phyloP scores from a whole-genome alignment of 2,329 filamentous ascomycete genomes.

The Fusarium globosum region DNA sequence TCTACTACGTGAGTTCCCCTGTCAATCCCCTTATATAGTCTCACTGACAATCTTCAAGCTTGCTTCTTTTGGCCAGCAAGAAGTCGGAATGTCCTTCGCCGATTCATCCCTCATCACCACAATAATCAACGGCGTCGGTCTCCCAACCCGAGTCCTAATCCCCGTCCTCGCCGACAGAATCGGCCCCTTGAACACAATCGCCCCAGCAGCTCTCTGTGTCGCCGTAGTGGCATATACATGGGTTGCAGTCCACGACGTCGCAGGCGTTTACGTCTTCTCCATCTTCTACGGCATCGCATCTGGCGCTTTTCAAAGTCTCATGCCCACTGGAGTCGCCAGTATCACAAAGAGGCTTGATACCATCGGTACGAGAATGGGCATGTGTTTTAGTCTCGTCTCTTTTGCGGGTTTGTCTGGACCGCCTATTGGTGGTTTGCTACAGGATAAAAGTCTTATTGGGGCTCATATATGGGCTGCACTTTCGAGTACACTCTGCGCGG shows the following conservation, averaged over 20 bases:
- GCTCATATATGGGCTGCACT: slow-evolving; percentile 51
- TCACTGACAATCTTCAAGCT: not conserved
- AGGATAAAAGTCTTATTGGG: slow-evolving; percentile 39
- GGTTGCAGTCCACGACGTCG: slow-evolving; percentile 50
- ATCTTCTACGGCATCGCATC: slow-evolving; percentile 44
- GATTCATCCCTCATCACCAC: slow-evolving; percentile 52
- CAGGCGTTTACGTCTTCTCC: slow-evolving; percentile 53
- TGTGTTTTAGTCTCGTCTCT: slow-evolving; percentile 54
- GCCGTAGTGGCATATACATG: slow-evolving; percentile 51
- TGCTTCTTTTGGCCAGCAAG: slow-evolving; percentile 43
- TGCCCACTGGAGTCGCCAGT: slow-evolving; percentile 53
- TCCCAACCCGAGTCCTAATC: slow-evolving; percentile 52
- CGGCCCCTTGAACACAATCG: slow-evolving; percentile 52
- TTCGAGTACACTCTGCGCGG: slow-evolving; percentile 44
- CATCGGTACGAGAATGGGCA: slow-evolving; percentile 54
- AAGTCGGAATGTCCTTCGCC: slow-evolving; percentile 50
- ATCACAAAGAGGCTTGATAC: slow-evolving; percentile 54
- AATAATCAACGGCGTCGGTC: slow-evolving; percentile 54
- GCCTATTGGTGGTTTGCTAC: slow-evolving; percentile 51
- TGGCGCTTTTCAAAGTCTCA: slow-evolving; percentile 55
- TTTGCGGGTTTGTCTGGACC: slow-evolving; percentile 54
- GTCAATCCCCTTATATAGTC: rapidly evolving
- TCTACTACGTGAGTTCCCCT: slow-evolving; percentile 52
- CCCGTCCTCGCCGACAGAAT: slow-evolving; percentile 52
- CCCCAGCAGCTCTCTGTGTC: slow-evolving; percentile 43